phyloP scores from a whole-genome alignment of 1,139 yeast species.

The Yamadazyma dushanensis region DNA sequence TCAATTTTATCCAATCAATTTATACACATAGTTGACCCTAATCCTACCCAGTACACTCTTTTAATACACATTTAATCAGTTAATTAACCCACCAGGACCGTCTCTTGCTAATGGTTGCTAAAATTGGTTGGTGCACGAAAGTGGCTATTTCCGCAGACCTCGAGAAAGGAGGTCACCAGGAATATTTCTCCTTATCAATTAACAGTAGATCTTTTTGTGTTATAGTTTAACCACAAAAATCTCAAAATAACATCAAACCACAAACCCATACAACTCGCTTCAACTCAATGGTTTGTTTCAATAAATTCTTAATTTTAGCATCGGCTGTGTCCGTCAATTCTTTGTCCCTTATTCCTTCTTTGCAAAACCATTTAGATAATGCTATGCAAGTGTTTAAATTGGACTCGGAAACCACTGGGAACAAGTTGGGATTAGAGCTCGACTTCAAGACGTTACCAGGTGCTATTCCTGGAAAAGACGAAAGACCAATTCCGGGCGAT shows the following conservation, averaged over 20 bases:
- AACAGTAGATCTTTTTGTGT: no score
- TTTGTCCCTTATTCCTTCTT: slow-evolving; percentile 23
- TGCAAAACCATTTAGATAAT: slow-evolving; percentile 20
- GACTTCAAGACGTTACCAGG: slow-evolving; percentile 17
- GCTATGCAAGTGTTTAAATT: slow-evolving; percentile 22
- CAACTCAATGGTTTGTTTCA: slow-evolving; percentile 28
- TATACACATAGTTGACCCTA: no score
- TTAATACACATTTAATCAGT: no score
- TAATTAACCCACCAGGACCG: not conserved
- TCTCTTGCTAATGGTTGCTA: slow-evolving; percentile 2
- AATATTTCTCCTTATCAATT: not conserved
- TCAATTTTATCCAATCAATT: not conserved
- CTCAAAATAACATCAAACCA: no score
- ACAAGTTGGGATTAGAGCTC: slow-evolving; percentile 2
- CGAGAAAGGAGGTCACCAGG: not conserved
- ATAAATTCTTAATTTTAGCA: slow-evolving; percentile 19
- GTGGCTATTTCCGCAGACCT: not conserved
- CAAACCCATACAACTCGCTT: not conserved
- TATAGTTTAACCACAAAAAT: no score
- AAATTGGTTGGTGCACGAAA: slow-evolving; percentile 2
- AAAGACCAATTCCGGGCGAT: slow-evolving; percentile 83
- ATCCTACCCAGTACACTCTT: no score
- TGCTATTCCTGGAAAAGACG: slow-evolving; percentile 25
- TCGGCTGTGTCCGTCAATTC: slow-evolving; percentile 22
- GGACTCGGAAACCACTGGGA: slow-evolving; percentile 6